Evolutionary conservation across 2,329 filamentous ascomycete species (phyloP), one percentile per base, ranked within the genome.

Genomic region (Dothiorella sarmentorum): DNA sequence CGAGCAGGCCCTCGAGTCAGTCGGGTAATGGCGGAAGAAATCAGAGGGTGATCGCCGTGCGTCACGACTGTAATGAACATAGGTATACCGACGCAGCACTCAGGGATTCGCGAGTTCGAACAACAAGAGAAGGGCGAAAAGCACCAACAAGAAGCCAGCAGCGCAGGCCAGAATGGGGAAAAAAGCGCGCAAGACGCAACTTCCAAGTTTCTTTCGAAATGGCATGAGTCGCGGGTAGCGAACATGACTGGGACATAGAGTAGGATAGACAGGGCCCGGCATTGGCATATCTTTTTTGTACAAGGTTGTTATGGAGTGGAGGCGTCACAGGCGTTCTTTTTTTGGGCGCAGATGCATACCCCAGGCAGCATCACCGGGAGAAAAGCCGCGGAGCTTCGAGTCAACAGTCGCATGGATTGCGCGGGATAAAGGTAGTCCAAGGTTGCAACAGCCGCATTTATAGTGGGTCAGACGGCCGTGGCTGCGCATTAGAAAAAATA

Each of bases 211-310:
- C 22, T 53, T 40, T 17, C n/a, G n/a, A n/a, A 27, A 6, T 22
- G 38, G 55, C 55, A 58, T 58, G 55, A 58, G 55, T 58, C 55
- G 55, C 42, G 9, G 11, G 22, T n/a, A 24, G 55, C 55, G 55
- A 33, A 58, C 22, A 38, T 58, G 47, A 38, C 43, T 47, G 55
- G 55, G 40, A 45, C 35, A 58, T 24, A 47, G 55, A 33, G 45
- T 22, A 18, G 40, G 29, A 45, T 45, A 47, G 55, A 44, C 55
- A 45, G 55, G 55, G 22, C 53, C 45, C 40, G 53, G 55, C 55
- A 57, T 57, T 47, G 55, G 55, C 55, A 57, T 57, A n/a, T n/a
- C n/a, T n/a, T n/a, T n/a, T n/a, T n/a, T 47, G 55, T 57, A 44
- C 42, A 57, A 57, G 55, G 42, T 53, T 53, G 49, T 53, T 53